Evolutionary conservation across 1,139 yeast genomes (phyloP).

Genomic region (Lodderomyces oxycetoniae): DNA sequence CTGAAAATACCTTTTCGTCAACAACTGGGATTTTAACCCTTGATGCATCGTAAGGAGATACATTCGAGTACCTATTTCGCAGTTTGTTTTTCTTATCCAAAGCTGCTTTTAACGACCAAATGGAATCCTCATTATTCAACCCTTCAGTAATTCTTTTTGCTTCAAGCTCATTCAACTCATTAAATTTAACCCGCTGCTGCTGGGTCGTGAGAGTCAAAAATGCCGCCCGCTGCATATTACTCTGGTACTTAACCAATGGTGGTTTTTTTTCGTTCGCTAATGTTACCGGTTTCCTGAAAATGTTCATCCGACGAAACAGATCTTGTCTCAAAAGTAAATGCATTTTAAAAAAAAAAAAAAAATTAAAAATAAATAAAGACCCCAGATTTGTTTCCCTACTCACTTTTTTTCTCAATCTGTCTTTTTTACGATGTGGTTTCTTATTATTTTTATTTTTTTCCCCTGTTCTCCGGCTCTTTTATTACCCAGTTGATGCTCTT

Average conservation of each 20-base stretch:
- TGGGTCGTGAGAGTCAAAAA: slow-evolving; percentile 6
- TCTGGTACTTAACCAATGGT: neutral
- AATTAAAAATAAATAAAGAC: too few species aligned
- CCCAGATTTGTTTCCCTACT: too few species aligned
- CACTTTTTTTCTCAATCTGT: too few species aligned
- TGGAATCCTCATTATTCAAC: slow-evolving; percentile 13
- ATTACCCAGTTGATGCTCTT: too few species aligned
- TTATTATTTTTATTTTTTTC: too few species aligned
- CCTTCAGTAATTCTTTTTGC: slow-evolving; percentile 18
- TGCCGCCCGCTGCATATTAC: slow-evolving; percentile 1
- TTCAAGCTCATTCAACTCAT: slow-evolving; percentile 16
- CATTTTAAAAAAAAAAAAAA: too few species aligned
- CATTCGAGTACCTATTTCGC: slow-evolving; percentile 40
- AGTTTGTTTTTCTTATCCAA: slow-evolving; percentile 15
- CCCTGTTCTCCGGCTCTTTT: too few species aligned
- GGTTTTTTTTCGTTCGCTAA: neutral
- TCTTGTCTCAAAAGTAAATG: neutral
- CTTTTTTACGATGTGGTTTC: too few species aligned
- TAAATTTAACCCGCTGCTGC: slow-evolving; percentile 15
- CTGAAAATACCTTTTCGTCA: slow-evolving; percentile 14
- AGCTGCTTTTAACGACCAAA: slow-evolving; percentile 25
- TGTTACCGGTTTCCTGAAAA: slow-evolving; percentile 10
- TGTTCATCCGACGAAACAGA: slow-evolving; percentile 9
- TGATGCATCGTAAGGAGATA: slow-evolving; percentile 38
- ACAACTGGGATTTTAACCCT: slow-evolving; percentile 29